These are phyloP conservation scores for Leccinum glutinopallens DNA, from an alignment of 1,284 basidiomycete genomes.

Conservation along the genomic window DNA sequence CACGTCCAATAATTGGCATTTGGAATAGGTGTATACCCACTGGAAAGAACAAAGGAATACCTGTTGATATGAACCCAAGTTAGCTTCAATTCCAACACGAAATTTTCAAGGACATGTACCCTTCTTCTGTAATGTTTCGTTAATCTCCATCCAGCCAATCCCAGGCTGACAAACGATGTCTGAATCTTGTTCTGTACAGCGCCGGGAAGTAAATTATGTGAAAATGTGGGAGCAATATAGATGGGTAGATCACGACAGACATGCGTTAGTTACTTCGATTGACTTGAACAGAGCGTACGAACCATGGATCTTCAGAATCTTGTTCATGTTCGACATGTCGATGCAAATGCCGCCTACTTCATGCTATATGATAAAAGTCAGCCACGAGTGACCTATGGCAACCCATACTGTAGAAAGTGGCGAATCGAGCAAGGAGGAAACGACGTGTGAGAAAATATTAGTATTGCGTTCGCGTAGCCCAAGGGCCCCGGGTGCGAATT, in stretches of 20 bases:
- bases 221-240: neutral
- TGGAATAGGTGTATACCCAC: conserved; percentile 43
- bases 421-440: neutral
- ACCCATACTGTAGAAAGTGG: neutral
- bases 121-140: conserved; percentile 68
- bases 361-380: conserved; percentile 39
- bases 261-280: neutral
- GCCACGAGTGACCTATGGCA: neutral
- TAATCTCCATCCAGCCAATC: conserved; percentile 85
- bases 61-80: conserved; percentile 27
- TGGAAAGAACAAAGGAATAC: conserved; percentile 87
- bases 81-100: neutral
- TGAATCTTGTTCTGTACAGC: conserved; percentile 65
- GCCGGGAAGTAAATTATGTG: neutral
- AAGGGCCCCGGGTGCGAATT: neutral
- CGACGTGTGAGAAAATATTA: neutral
- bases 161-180: conserved; percentile 87
- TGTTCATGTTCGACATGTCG: conserved; percentile 86
- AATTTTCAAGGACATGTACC: conserved; percentile 37
- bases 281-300: conserved; percentile 18
- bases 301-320: conserved; percentile 80
- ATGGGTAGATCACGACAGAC: conserved; percentile 1
- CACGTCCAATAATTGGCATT: neutral
- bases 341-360: conserved; percentile 77
- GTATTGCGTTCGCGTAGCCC: neutral